Base-by-base conservation (phyloP, 1,284 basidiomycete species). In the Ganoderma meredithae region DNA sequence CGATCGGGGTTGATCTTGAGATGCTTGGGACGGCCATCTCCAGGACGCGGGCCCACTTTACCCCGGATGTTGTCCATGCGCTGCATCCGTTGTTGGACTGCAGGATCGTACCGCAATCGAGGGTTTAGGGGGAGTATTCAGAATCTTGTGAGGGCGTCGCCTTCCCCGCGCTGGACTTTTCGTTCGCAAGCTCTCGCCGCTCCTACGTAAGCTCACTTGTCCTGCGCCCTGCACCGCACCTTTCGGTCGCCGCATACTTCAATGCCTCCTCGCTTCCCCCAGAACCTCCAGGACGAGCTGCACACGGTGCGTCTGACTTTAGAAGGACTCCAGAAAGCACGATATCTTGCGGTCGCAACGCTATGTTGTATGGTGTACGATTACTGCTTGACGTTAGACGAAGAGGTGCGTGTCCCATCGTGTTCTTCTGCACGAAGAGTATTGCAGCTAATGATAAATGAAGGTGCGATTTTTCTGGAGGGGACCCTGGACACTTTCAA, bases 401-500 rank as follows among this genome's bases (percentile, higher is more conserved):
- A 76, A 31, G 77, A 78, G 74, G 77, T 77, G 66, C 61, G 72
- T 68, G 15, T 12, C 19, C 13, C 27, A 12, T 22, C 5, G 15
- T 36, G 5, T 9, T 41, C 36, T 3, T 17, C 44, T 3, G 5
- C 25, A 12, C 10, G 22, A 22, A 7, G 25, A 13, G 13, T n/a
- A 0, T 7, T 25, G 2, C 22, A 10, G 25, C 55, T 58, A 13
- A 31, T n/a, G 13, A 1, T 22, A 8, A 33, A 53, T 27, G 12
- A 19, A 79, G 77, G 61, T 77, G 39, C 61, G 73, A 33, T 76
- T 73, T 63, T 79, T 77, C 68, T 79, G 77, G 77, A 66, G 60
- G 27, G 75, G 76, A 3, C 36, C 62, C 49, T 79, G 77, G 77
- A 67, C 69, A 2, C 44, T 74, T 22, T 73, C 77, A 8, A 71